Evolutionary conservation across 495 filamentous ascomycete species (phyloP).

Genomic region (Penicilliopsis zonata): DNA sequence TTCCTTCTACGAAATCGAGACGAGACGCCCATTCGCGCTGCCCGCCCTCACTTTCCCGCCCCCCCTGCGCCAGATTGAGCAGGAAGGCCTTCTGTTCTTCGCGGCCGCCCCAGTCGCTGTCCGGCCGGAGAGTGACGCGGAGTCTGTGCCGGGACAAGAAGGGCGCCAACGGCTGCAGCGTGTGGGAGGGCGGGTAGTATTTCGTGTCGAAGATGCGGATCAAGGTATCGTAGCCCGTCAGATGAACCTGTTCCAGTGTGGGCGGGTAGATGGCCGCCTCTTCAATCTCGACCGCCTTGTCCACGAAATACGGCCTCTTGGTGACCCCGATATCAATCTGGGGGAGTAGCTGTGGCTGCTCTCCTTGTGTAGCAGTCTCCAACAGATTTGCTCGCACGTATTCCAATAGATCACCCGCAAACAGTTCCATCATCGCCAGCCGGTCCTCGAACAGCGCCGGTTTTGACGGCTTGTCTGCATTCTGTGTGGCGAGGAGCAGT

Average conservation of each 20-base stretch:
- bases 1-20: conserved; percentile 58
- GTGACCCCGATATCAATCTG: conserved; percentile 71
- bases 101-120: conserved; percentile 49
- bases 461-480: conserved; percentile 85
- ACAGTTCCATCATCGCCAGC: conserved; percentile 74
- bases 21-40: conserved; percentile 53
- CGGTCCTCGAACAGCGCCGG: conserved; percentile 74
- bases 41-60: conserved; percentile 43
- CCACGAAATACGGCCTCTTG: conserved; percentile 70
- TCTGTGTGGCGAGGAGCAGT: conserved; percentile 76
- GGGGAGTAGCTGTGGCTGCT: conserved; percentile 32
- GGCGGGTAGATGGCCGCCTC: conserved; percentile 35
- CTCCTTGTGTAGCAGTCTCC: conserved; percentile 4
- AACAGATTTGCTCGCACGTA: conserved; percentile 12
- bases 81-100: conserved; percentile 51
- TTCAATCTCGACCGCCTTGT: conserved; percentile 65
- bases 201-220: conserved; percentile 71
- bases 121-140: conserved; percentile 58
- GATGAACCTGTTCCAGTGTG: conserved; percentile 53
- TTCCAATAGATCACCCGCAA: conserved; percentile 51
- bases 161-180: conserved; percentile 43
- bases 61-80: conserved; percentile 34
- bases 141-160: conserved; percentile 63
- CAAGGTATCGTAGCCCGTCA: conserved; percentile 81
- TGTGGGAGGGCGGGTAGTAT: conserved; percentile 59